phyloP scores from a whole-genome alignment of 2,329 filamentous ascomycete genomes.

The Fusarium udum region DNA sequence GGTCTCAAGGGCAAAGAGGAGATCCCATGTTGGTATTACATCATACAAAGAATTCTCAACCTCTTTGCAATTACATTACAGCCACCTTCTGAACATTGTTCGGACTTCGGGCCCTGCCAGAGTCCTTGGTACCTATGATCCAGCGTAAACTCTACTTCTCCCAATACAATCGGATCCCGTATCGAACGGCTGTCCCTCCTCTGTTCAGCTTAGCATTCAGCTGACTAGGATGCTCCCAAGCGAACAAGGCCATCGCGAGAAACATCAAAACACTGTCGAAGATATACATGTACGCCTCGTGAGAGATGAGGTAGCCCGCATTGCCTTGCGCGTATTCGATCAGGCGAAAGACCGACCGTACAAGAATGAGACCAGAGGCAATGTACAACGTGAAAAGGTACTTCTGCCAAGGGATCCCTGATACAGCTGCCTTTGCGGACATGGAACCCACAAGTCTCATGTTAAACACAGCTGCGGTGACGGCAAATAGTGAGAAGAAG shows the following conservation, averaged over 20 bases:
- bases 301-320: not conserved
- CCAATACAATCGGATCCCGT: not conserved
- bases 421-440: not conserved
- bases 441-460: not conserved
- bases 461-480: not conserved
- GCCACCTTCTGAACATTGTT: too few species aligned
- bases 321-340: not conserved
- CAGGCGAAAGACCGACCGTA: not conserved
- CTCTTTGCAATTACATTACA: too few species aligned
- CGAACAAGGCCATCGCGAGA: not conserved
- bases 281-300: not conserved
- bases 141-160: not conserved
- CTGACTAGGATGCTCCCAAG: not conserved
- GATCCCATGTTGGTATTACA: too few species aligned
- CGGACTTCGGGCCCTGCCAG: too few species aligned
- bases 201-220: not conserved
- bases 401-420: not conserved
- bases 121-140: too few species aligned
- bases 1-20: too few species aligned
- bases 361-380: not conserved
- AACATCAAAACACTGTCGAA: not conserved
- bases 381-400: not conserved
- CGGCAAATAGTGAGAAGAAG: not conserved
- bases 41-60: too few species aligned
- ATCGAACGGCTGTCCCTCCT: not conserved